Evolutionary conservation across 2,329 filamentous ascomycete species (phyloP).

Genomic region (Apiospora arundinis): DNA sequence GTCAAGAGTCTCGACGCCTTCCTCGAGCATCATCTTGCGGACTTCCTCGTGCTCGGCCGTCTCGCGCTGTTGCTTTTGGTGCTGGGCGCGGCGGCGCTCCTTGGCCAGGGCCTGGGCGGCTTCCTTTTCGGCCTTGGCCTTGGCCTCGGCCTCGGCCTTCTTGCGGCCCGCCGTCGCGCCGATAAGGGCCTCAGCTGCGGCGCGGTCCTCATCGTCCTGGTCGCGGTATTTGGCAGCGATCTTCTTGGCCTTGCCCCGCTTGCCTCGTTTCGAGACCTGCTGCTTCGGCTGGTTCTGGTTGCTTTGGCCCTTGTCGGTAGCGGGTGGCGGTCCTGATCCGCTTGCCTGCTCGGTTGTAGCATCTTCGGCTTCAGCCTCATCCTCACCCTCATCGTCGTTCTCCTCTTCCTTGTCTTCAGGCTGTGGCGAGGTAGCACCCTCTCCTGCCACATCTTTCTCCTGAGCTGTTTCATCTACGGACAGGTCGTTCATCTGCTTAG

Average conservation of each 20-base stretch:
- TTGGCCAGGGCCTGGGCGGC: slow-evolving; percentile 74
- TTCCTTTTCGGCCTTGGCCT: slow-evolving; percentile 72
- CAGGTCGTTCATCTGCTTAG: slow-evolving; percentile 34
- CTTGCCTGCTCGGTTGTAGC: slow-evolving; percentile 28
- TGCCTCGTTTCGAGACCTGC: slow-evolving; percentile 68
- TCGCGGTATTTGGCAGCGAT: slow-evolving; percentile 88
- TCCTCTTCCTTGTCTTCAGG: slow-evolving; percentile 32
- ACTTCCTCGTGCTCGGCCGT: slow-evolving; percentile 79
- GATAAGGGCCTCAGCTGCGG: slow-evolving; percentile 83
- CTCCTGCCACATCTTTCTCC: not conserved
- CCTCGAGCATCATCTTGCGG: slow-evolving; percentile 64
- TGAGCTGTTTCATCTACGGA: slow-evolving; percentile 18
- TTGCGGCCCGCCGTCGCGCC: slow-evolving; percentile 74
- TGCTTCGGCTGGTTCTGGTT: slow-evolving; percentile 49
- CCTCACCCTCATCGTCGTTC: slow-evolving; percentile 41
- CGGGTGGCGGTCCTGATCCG: not conserved
- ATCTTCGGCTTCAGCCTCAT: slow-evolving; percentile 44
- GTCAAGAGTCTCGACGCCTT: slow-evolving; percentile 64
- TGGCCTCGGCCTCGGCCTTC: slow-evolving; percentile 71
- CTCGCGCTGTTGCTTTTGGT: slow-evolving; percentile 76
- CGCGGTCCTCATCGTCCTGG: slow-evolving; percentile 93
- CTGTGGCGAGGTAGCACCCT: not conserved
- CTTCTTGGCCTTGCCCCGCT: slow-evolving; percentile 85
- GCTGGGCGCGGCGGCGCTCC: slow-evolving; percentile 79
- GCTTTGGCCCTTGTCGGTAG: slow-evolving; percentile 34